These are phyloP conservation scores for Vicia faba DNA, from an alignment of 306 rosid genomes.

Conservation along the genomic window DNA sequence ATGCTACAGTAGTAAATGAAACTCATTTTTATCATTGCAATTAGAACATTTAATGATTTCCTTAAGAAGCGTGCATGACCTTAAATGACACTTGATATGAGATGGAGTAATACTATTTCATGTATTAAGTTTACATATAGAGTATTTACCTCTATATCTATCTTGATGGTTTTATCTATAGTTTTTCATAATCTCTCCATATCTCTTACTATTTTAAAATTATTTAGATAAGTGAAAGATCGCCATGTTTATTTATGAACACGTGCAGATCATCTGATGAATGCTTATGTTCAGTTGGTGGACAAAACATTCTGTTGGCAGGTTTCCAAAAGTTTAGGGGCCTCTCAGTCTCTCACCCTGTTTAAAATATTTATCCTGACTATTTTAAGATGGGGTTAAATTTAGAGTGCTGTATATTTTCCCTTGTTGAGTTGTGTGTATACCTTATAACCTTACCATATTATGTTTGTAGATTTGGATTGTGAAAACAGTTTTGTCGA, in stretches of 20 bases:
- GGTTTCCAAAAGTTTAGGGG: background rate
- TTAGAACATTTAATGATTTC: too few relatives aligned
- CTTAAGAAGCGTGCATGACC: too few relatives aligned
- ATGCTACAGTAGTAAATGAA: too few relatives aligned
- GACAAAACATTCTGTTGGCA: background rate
- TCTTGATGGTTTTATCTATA: too few relatives aligned
- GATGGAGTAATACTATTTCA: too few relatives aligned
- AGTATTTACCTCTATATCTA: too few relatives aligned
- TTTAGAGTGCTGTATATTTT: slow-evolving; percentile 7
- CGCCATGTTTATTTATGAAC: background rate
- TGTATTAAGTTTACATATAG: too few relatives aligned
- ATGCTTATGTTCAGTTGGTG: slow-evolving; percentile 16
- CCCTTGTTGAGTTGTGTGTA: slow-evolving; percentile 1
- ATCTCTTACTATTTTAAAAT: background rate
- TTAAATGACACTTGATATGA: too few relatives aligned
- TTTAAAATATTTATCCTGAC: slow-evolving; percentile 6
- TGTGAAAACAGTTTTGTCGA: slow-evolving; percentile 2
- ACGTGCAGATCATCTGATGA: background rate
- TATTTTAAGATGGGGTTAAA: background rate
- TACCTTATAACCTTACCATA: background rate
- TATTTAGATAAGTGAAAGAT: background rate
- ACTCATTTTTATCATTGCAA: too few relatives aligned
- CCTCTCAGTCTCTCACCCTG: slow-evolving; percentile 2
- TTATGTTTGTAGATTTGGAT: background rate
- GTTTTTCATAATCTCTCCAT: too few relatives aligned